Percentiles rank a stretch among this genome's conserved stretches.
Conservation (phyloP, 768 basidiomycete genomes). For the Gymnopilus dilepis region DNA sequence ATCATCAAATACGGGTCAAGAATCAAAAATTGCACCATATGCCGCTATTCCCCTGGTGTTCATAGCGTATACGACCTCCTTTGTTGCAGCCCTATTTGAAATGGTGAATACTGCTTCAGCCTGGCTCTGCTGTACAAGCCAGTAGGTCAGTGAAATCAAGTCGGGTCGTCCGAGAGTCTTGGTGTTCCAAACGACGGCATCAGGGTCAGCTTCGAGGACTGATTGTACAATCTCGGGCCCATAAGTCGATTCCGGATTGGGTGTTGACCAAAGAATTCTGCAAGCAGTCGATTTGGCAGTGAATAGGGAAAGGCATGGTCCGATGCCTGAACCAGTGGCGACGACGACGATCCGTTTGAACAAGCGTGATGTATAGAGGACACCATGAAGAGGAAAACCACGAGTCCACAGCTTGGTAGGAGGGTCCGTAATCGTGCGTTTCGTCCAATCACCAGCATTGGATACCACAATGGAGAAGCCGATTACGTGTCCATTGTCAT, state of each 20-base stretch:
- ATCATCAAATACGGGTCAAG: no score
- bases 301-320: constrained; percentile 45
- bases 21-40: constrained; percentile 48
- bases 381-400: constrained; percentile 54
- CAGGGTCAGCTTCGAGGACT: constrained; percentile 43
- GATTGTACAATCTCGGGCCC: constrained; percentile 44
- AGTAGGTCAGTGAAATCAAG: constrained; percentile 44
- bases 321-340: constrained; percentile 60
- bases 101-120: constrained; percentile 49
- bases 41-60: constrained; percentile 45
- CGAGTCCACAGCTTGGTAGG: constrained; percentile 60
- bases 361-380: constrained; percentile 52
- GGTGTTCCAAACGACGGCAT: constrained; percentile 48
- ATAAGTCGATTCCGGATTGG: constrained; percentile 45
- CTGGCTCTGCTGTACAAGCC: constrained; percentile 41
- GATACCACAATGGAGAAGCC: constrained; percentile 60
- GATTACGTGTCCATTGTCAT: constrained; percentile 37
- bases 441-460: constrained; percentile 63
- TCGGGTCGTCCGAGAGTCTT: constrained; percentile 42
- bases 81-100: constrained; percentile 44
- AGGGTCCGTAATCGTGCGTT: constrained; percentile 50
- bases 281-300: constrained; percentile 41
- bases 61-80: constrained; percentile 46
- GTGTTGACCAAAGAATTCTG: constrained; percentile 48
- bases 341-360: constrained; percentile 59